Conservation (phyloP, 768 basidiomycete genomes). For the Chiua virens region DNA sequence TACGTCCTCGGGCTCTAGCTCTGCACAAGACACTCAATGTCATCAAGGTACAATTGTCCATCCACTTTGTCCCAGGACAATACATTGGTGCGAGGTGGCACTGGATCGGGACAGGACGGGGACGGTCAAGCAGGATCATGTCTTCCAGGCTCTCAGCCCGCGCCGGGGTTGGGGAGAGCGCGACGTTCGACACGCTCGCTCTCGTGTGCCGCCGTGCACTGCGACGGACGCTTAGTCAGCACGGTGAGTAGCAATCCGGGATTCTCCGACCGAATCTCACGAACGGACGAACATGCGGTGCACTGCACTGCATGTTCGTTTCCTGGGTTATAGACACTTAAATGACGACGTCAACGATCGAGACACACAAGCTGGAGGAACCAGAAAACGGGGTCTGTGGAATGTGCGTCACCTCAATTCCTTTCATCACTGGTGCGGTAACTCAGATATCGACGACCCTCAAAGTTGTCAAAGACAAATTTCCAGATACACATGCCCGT, state of each 20-base stretch:
- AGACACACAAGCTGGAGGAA: slow-evolving; percentile 16
- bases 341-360: slow-evolving; percentile 18
- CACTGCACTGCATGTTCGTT: too few species aligned
- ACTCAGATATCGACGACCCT: slow-evolving; percentile 1
- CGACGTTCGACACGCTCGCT: too few species aligned
- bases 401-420: slow-evolving; percentile 38
- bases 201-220: too few species aligned
- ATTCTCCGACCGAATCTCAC: too few species aligned
- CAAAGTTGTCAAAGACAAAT: slow-evolving; percentile 72
- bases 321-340: too few species aligned
- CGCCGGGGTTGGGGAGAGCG: too few species aligned
- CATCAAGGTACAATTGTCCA: slow-evolving; percentile 75
- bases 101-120: too few species aligned
- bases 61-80: slow-evolving; percentile 97
- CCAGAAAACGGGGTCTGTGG: slow-evolving; percentile 33
- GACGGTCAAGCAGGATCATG: too few species aligned
- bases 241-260: too few species aligned
- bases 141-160: too few species aligned
- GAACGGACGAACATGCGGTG: too few species aligned
- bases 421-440: not conserved
- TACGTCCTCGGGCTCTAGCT: slow-evolving; percentile 35
- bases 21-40: not conserved
- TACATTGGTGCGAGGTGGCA: slow-evolving; percentile 93
- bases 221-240: too few species aligned
- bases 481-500: slow-evolving; percentile 79